phyloP scores from a whole-genome alignment of 139 green algal species.

The Edaphochlamys debaryana region DNA sequence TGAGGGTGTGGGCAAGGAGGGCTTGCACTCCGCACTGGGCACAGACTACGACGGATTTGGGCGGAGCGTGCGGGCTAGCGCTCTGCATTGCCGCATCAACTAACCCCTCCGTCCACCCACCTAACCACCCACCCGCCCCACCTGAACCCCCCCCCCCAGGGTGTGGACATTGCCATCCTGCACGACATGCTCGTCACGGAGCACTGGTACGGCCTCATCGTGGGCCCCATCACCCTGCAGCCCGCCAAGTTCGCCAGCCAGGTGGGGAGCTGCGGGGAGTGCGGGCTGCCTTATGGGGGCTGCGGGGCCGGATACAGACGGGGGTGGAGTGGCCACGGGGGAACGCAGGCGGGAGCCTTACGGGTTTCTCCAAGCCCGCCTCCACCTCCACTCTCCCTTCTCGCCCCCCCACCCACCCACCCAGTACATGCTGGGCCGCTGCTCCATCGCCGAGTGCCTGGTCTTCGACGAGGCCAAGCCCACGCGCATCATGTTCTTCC shows the following conservation, averaged over 20 bases:
- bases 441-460: constrained; percentile 64
- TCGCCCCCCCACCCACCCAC: background rate
- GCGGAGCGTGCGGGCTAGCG: too few species aligned
- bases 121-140: too few species aligned
- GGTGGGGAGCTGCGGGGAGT: background rate
- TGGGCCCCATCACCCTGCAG: constrained; percentile 55
- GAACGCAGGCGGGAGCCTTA: too few species aligned
- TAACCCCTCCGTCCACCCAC: too few species aligned
- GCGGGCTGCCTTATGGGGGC: too few species aligned
- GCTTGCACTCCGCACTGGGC: too few species aligned
- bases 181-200: constrained; percentile 70
- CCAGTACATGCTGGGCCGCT: constrained; percentile 57
- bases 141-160: constrained; percentile 11
- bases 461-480: constrained; percentile 38
- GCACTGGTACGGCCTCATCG: constrained; percentile 64
- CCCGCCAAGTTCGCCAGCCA: constrained; percentile 26
- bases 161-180: constrained; percentile 56
- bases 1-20: background rate
- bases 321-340: too few species aligned
- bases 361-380: background rate
- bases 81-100: too few species aligned
- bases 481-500: constrained; percentile 54
- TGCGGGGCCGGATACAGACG: too few species aligned
- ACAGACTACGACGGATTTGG: too few species aligned
- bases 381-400: background rate